Percentiles rank a stretch among this genome's conserved stretches.
These are phyloP conservation scores for Henningerozyma blattae DNA, from an alignment of 805 yeast genomes.

Conservation along the genomic window DNA sequence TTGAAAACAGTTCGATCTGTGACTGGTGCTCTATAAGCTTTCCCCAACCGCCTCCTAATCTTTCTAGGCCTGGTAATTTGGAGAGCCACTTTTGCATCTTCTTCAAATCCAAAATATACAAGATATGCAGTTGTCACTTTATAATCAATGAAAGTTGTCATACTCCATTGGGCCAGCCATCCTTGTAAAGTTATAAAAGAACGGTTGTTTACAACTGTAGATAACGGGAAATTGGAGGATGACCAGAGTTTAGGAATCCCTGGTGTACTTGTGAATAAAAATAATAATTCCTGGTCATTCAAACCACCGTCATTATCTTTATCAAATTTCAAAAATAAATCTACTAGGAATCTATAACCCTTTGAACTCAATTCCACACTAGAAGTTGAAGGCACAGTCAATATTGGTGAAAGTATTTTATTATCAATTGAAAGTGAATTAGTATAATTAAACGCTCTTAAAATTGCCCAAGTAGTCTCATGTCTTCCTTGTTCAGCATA, in stretches of 20 bases:
- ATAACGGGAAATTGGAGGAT: slow-evolving; percentile 71
- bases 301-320: slow-evolving; percentile 96
- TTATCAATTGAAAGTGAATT: slow-evolving; percentile 82
- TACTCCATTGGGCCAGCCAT: slow-evolving; percentile 98
- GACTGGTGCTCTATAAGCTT: slow-evolving; percentile 53
- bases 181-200: slow-evolving; percentile 92
- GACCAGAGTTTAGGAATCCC: slow-evolving; percentile 85
- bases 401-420: slow-evolving; percentile 61
- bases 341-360: slow-evolving; percentile 88
- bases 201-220: slow-evolving; percentile 81
- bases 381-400: slow-evolving; percentile 62
- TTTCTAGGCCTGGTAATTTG: slow-evolving; percentile 76
- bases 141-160: slow-evolving; percentile 83
- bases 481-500: slow-evolving; percentile 90
- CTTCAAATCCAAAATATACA: slow-evolving; percentile 83
- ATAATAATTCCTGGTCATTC: slow-evolving; percentile 54
- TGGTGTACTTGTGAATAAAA: slow-evolving; percentile 79
- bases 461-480: slow-evolving; percentile 93
- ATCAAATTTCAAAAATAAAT: slow-evolving; percentile 76
- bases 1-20: slow-evolving; percentile 84
- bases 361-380: slow-evolving; percentile 87
- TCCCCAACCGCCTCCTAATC: slow-evolving; percentile 52
- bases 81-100: slow-evolving; percentile 38
- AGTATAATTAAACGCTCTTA: slow-evolving; percentile 81
- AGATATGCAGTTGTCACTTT: slow-evolving; percentile 77